Percentiles rank a stretch among this genome's conserved stretches.
phyloP scores from a whole-genome alignment of 1,139 yeast genomes.

The Taphrina wiesneri region DNA sequence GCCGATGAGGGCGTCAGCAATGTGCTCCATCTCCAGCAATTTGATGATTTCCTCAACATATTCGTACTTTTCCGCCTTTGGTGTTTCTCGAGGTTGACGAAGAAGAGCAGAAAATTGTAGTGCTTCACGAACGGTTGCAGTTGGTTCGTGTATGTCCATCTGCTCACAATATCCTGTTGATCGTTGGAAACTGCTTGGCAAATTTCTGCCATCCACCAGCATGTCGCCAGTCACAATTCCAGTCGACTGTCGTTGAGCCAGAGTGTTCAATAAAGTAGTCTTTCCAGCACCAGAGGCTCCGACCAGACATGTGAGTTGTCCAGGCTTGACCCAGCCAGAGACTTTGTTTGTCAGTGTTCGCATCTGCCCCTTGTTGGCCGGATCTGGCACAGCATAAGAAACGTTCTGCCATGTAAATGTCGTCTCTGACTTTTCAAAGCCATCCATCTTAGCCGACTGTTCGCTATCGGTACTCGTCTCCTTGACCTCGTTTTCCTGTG shows the following conservation, averaged over 20 bases:
- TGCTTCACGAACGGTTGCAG: constrained; percentile 76
- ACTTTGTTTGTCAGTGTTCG: constrained; percentile 57
- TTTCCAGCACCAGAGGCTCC: constrained; percentile 71
- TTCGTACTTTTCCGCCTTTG: constrained; percentile 43
- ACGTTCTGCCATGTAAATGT: constrained; percentile 60
- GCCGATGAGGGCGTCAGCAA: constrained; percentile 77
- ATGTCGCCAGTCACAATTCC: constrained; percentile 67
- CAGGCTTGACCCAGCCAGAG: constrained; percentile 67
- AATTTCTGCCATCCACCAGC: constrained; percentile 60
- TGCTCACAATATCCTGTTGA: constrained; percentile 68
- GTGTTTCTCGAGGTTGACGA: constrained; percentile 51
- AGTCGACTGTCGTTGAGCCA: constrained; percentile 60
- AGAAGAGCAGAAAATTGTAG: constrained; percentile 69
- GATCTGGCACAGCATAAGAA: constrained; percentile 55
- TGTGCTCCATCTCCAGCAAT: constrained; percentile 70
- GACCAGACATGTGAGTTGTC: constrained; percentile 61
- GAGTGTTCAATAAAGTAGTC: constrained; percentile 61
- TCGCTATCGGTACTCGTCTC: constrained; percentile 10
- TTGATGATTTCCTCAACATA: constrained; percentile 60
- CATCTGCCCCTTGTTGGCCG: constrained; percentile 54
- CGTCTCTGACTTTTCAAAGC: constrained; percentile 46
- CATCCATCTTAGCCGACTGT: not conserved
- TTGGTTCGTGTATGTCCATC: constrained; percentile 62
- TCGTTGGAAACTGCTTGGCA: constrained; percentile 58
- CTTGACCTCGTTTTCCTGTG: constrained; percentile 39